Base-by-base conservation (phyloP, 768 basidiomycete species). In the Thelephora ganbajun region DNA sequence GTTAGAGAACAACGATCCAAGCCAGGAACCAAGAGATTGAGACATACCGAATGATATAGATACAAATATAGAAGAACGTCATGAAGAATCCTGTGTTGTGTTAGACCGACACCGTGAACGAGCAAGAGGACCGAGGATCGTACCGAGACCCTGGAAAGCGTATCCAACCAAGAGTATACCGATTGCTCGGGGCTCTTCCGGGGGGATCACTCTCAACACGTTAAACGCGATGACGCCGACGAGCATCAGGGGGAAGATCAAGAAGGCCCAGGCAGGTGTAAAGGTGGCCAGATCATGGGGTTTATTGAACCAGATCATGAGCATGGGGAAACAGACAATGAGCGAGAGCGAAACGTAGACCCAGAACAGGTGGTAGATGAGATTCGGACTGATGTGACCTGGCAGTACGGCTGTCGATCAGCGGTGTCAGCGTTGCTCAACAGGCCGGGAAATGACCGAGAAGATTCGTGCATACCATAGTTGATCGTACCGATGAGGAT, bases 41-140 rank as follows among this genome's bases (percentile, higher is more conserved):
- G 45, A 55, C 66, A n/a, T 42, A 68, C 64, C 69, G 62, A 44
- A 71, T 66, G 45, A 73, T 61, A 50, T 72, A 73, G 37, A 72
- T 70, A 55, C 69, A 69, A 35, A 73, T 66, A 49, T 73, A 72
- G 53, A 71, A 69, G 56, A 70, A 68, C 11, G 70, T 70, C 63
- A 72, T 66, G 59, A 71, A 72, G 59, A 69, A 70, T 6, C 71
- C 69, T 18, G 26, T 30, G 26, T 30, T 9, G 9, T 30, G 26
- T 30, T 30, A 30, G 26, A 30, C 9, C 26, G 9, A 30, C 26
- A 4, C 26, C 26, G 9, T 9, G 9, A 30, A 30, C 26, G 18
- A 39, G 36, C 44, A 50, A 48, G 48, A 48, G 47, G 41, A 48
- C 22, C 20, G 43, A 48, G 50, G 26, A 9, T 30, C 26, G 9